phyloP scores from a whole-genome alignment of 1,284 basidiomycete genomes.

The Apiotrichum laibachii region DNA sequence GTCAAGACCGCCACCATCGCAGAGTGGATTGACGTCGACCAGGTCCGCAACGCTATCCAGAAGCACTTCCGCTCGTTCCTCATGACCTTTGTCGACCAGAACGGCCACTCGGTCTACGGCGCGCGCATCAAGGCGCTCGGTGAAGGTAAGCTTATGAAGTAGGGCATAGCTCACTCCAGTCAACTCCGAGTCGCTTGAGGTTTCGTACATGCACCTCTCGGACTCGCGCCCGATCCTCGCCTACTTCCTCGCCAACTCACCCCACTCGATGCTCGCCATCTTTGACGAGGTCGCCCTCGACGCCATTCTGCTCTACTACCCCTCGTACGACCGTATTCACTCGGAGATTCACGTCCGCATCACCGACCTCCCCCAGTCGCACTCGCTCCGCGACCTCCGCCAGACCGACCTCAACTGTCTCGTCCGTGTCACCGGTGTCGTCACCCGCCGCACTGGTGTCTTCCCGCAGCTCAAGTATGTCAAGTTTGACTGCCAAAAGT shows the following conservation, averaged over 20 bases:
- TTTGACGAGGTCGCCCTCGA: constrained; percentile 95
- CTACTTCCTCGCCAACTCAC: constrained; percentile 95
- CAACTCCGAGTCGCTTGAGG: constrained; percentile 95
- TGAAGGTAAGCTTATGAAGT: constrained; percentile 76
- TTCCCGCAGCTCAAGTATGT: constrained; percentile 99
- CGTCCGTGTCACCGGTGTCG: constrained; percentile 94
- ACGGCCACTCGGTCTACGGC: constrained; percentile 89
- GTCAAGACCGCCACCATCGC: constrained; percentile 96
- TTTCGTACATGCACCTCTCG: constrained; percentile 90
- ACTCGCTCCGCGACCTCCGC: constrained; percentile 88
- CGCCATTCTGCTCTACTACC: constrained; percentile 93
- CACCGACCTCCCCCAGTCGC: constrained; percentile 83
- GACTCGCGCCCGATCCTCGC: constrained; percentile 90
- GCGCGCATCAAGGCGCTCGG: constrained; percentile 89
- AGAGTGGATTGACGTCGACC: constrained; percentile 93
- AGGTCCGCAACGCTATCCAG: constrained; percentile 83
- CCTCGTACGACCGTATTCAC: constrained; percentile 93
- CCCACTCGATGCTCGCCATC: constrained; percentile 84
- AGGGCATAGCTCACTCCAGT: no score
- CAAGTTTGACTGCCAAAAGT: constrained; percentile 96
- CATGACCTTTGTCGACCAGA: constrained; percentile 90
- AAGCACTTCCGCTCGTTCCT: constrained; percentile 94
- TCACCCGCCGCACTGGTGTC: constrained; percentile 91
- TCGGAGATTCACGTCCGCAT: constrained; percentile 97
- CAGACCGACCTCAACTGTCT: constrained; percentile 91